These are phyloP conservation scores for Dipodascus geniculatus DNA, from an alignment of 805 yeast species.

Conservation along the genomic window DNA sequence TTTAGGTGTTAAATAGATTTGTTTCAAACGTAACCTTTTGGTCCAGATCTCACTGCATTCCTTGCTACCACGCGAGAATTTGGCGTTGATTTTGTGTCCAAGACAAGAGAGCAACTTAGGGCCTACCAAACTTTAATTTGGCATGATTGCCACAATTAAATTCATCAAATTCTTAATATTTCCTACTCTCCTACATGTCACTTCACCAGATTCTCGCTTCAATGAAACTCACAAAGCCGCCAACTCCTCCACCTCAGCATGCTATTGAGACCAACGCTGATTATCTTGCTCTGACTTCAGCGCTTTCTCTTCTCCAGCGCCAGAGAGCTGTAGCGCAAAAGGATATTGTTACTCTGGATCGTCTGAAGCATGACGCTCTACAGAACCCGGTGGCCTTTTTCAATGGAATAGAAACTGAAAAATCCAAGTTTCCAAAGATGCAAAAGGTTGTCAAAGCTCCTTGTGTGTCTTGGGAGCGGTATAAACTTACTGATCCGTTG, in stretches of 20 bases:
- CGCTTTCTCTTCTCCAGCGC: slow-evolving; percentile 17
- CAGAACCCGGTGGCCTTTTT: slow-evolving; percentile 17
- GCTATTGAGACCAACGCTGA: slow-evolving; percentile 17
- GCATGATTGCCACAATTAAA: background rate
- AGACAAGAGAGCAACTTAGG: too few relatives aligned
- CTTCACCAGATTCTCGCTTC: too few relatives aligned
- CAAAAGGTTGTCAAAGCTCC: slow-evolving; percentile 23
- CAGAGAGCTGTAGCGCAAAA: slow-evolving; percentile 17
- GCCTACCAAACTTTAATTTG: background rate
- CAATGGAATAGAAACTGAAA: slow-evolving; percentile 10
- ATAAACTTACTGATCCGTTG: slow-evolving; percentile 18
- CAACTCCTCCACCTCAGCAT: slow-evolving; percentile 1
- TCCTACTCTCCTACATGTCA: too few relatives aligned
- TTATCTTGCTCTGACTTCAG: slow-evolving; percentile 22
- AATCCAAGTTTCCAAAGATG: slow-evolving; percentile 16
- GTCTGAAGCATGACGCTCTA: slow-evolving; percentile 18
- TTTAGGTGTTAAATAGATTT: too few relatives aligned
- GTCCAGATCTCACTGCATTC: background rate
- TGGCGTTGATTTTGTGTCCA: background rate
- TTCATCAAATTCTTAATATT: background rate
- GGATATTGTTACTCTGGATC: slow-evolving; percentile 18
- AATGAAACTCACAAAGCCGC: background rate
- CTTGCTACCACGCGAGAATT: background rate
- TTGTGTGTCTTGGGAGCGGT: slow-evolving; percentile 22
- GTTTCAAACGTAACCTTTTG: too few relatives aligned